Conservation (phyloP, 202 grass and related monocot species). For the Bolboschoenoplectus hybrid region DNA sequence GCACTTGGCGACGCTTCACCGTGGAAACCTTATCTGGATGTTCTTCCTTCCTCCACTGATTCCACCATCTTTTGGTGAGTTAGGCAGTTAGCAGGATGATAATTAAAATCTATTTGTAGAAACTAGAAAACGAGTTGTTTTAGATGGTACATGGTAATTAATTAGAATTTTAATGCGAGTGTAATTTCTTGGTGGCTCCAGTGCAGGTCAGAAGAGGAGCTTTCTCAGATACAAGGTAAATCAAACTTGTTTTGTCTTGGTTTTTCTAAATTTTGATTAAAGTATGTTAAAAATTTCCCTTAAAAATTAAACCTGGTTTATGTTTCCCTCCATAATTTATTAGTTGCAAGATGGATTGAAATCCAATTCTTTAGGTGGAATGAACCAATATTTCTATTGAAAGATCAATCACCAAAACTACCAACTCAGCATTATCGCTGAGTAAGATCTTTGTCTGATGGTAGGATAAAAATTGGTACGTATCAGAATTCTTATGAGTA, state of each 20-base stretch:
- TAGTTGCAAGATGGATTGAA: background rate
- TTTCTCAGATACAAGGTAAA: conserved; percentile 87
- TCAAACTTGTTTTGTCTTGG: background rate
- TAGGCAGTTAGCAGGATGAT: background rate
- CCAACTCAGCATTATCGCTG: background rate
- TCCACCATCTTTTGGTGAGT: conserved; percentile 93
- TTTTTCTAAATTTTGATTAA: background rate
- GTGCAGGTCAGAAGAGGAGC: conserved; percentile 99
- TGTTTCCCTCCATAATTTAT: background rate
- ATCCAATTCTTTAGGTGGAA: background rate
- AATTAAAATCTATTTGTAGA: conserved; percentile 13
- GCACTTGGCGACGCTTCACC: conserved; percentile 55
- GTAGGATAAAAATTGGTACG: background rate
- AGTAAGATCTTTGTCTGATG: background rate
- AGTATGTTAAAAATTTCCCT: background rate
- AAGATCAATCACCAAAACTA: background rate
- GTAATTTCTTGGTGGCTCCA: conserved; percentile 61
- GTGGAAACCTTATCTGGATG: conserved; percentile 81
- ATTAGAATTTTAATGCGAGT: conserved; percentile 1
- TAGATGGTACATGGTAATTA: conserved; percentile 12
- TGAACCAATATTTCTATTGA: background rate
- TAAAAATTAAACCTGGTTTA: background rate
- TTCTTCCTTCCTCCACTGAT: conserved; percentile 69
- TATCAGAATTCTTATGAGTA: background rate
- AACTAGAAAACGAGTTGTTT: conserved; percentile 1